phyloP scores from a whole-genome alignment of 208 protist species.

The Leishmania tropica region DNA sequence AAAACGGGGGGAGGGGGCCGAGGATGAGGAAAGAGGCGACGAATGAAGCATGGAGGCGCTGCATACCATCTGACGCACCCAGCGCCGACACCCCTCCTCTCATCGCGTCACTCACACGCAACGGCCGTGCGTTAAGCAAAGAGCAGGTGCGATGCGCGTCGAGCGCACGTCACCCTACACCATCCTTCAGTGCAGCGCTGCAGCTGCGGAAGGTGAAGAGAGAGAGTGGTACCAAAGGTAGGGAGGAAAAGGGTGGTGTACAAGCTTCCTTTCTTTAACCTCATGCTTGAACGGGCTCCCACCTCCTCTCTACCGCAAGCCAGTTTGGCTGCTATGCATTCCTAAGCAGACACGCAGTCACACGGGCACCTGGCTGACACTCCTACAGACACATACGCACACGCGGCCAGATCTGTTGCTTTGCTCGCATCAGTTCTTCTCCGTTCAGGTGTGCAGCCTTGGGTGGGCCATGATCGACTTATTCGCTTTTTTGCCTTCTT shows the following conservation, averaged over 20 bases:
- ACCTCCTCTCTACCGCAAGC: background rate
- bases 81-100: background rate
- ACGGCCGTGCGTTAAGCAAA: background rate
- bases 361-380: background rate
- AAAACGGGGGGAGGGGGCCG: background rate
- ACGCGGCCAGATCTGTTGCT: background rate
- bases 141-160: background rate
- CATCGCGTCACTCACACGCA: background rate
- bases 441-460: background rate
- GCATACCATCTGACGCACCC: background rate
- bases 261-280: background rate
- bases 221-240: background rate
- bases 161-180: background rate
- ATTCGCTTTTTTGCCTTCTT: background rate
- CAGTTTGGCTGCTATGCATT: background rate
- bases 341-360: conserved; percentile 8
- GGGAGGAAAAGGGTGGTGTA: background rate
- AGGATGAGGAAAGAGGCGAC: background rate
- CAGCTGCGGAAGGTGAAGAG: background rate
- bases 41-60: background rate
- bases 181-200: background rate
- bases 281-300: background rate
- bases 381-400: conserved; percentile 9
- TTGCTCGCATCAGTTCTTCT: background rate
- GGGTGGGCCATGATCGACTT: background rate